Base-by-base conservation (phyloP, 2,329 filamentous ascomycete genomes). In the Westerdykella sp. region DNA sequence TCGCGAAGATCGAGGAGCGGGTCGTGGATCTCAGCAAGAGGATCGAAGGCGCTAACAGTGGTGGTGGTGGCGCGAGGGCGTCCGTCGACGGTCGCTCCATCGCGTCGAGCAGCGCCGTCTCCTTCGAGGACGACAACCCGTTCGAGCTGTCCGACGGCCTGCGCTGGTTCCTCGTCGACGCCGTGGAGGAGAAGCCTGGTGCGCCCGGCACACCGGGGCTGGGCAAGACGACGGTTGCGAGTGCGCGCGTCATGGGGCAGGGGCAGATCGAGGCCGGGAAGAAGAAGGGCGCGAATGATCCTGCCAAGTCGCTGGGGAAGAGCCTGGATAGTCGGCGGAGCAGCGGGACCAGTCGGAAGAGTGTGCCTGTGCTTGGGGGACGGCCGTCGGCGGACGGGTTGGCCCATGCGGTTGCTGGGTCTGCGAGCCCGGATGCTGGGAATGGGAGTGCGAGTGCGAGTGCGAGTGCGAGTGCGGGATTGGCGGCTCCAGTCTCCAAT, bases 81-180 rank as follows among this genome's bases (percentile, higher is more conserved):
- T 76, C 44, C 49, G 67, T 48, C 21, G 72, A 73, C 38, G 63
- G 63, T 12, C 65, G 67, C 14, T 73, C 70, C 5, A 62, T 75
- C 31, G 72, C 70, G 13, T 81, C 77, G 50, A 79, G 79, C 46
- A 75, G 70, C 14, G 67, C 65, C 11, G 51, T 66, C 5, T 81
- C 78, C 1, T 69, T 80, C 15, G 88, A 95, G 51, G 89, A 95
- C 50, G 93, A 97, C 52, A 98, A 98, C 59, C 93, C 93, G 0
- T 98, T 98, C 65, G 90, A 96, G 57, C 76, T 98, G 11, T 95
- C 89, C 0, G 93, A 98, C 57, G 93, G 93, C 3, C 72, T 98
- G 38, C 82, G 91, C 28, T 98, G 93, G 93, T 97, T 96, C 67
- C 78, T 98, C 5, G 83, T 98, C 30, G 91, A 98, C 62, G 93